Conservation (phyloP, 2,329 filamentous ascomycete genomes). For the Macroventuria anomochaeta region DNA sequence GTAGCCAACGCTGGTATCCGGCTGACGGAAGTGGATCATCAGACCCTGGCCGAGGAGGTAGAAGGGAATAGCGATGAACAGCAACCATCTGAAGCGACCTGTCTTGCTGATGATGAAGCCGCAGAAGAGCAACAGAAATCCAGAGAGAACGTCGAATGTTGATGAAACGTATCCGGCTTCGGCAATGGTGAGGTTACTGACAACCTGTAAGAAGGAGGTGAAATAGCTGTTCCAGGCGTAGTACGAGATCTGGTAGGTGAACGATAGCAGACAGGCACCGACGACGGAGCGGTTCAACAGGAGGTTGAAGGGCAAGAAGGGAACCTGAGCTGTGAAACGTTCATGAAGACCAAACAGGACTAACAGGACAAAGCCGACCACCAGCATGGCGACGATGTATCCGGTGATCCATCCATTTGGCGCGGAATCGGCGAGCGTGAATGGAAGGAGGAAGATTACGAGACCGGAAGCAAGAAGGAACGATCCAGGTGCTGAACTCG, state of each 20-base stretch:
- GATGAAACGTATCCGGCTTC: slow-evolving; percentile 43
- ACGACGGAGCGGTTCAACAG: slow-evolving; percentile 68
- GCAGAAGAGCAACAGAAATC: slow-evolving; percentile 23
- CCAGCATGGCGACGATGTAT: slow-evolving; percentile 58
- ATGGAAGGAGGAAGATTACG: slow-evolving; percentile 55
- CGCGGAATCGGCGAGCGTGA: slow-evolving; percentile 61
- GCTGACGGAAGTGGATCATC: slow-evolving; percentile 51
- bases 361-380: slow-evolving; percentile 57
- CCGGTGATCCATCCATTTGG: slow-evolving; percentile 56
- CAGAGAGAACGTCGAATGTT: slow-evolving; percentile 45
- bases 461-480: slow-evolving; percentile 53
- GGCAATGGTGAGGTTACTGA: slow-evolving; percentile 37
- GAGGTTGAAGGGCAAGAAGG: slow-evolving; percentile 63
- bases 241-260: slow-evolving; percentile 58
- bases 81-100: slow-evolving; percentile 23
- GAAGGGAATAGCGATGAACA: slow-evolving; percentile 62
- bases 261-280: slow-evolving; percentile 64
- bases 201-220: slow-evolving; percentile 48
- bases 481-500: slow-evolving; percentile 52
- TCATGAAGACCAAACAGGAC: slow-evolving; percentile 62
- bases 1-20: slow-evolving; percentile 46
- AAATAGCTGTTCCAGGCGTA: slow-evolving; percentile 50
- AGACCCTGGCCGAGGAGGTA: slow-evolving; percentile 69
- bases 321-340: slow-evolving; percentile 53
- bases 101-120: slow-evolving; percentile 30